Evolutionary conservation across 768 basidiomycete genomes (phyloP).

Genomic region (Trichaptum fuscoviolaceum): DNA sequence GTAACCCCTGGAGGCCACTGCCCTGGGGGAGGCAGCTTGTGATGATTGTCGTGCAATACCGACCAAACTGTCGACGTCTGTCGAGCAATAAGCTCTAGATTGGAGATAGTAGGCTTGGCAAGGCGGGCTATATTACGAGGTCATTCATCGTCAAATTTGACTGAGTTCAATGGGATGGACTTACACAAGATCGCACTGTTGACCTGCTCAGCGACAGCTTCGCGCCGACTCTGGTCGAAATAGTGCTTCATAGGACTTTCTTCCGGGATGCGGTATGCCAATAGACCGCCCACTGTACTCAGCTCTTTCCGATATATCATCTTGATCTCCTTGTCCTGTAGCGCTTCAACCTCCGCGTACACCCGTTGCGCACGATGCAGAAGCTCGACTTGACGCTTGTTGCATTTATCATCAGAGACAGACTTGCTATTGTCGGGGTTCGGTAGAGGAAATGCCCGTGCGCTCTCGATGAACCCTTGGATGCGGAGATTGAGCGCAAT

Average conservation of each 20-base stretch:
- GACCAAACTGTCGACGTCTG: slow-evolving; percentile 62
- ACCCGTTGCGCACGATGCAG: slow-evolving; percentile 62
- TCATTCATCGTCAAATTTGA: neutral
- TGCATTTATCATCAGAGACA: slow-evolving; percentile 6
- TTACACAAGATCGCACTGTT: slow-evolving; percentile 80
- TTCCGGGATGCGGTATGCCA: slow-evolving; percentile 83
- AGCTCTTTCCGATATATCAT: slow-evolving; percentile 65
- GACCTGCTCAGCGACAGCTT: slow-evolving; percentile 82
- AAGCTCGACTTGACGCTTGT: slow-evolving; percentile 37
- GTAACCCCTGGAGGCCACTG: slow-evolving; percentile 38
- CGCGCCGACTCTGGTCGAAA: slow-evolving; percentile 68
- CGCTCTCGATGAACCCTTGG: slow-evolving; percentile 80
- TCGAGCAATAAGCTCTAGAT: slow-evolving; percentile 59
- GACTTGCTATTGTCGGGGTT: slow-evolving; percentile 27
- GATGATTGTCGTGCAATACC: slow-evolving; percentile 43
- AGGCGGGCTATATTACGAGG: slow-evolving; percentile 38
- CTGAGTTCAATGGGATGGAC: slow-evolving; percentile 24
- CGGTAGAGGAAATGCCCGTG: slow-evolving; percentile 64
- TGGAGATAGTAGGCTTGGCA: slow-evolving; percentile 48
- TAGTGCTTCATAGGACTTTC: slow-evolving; percentile 72
- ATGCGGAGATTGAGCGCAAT: slow-evolving; percentile 82
- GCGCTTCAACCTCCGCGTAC: slow-evolving; percentile 50
- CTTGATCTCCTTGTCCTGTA: slow-evolving; percentile 52
- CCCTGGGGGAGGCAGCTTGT: slow-evolving; percentile 35
- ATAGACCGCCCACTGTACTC: slow-evolving; percentile 63